Base-by-base conservation (phyloP, 2,329 filamentous ascomycete genomes). In the Aspergillus thermomutatus region DNA sequence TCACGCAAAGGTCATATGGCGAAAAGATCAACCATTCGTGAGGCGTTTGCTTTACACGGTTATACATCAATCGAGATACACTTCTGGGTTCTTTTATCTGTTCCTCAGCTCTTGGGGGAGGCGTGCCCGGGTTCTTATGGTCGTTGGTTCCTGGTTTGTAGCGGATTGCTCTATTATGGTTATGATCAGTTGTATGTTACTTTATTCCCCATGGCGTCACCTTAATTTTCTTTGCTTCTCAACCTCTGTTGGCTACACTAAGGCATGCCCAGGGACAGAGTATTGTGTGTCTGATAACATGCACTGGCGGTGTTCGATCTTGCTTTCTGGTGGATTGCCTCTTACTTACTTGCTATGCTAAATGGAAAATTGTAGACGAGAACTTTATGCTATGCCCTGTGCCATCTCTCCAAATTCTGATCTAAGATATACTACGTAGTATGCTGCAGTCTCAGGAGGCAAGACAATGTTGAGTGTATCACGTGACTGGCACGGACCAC, bases 51-150 rank as follows among this genome's bases (percentile, higher is more conserved):
- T 66, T 49, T 60, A 62, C 60, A 60, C 53, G 49, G 63, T 54
- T 64, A 64, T 63, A 67, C 58, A 68, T 54, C 56, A 55, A 62
- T 54, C 56, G 56, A 62, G 64, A 67, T 62, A 63, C 51, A 60
- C 57, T 61, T 61, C 57, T 59, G 60, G 57, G 48, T 21, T 46
- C 27, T 50, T 56, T 56, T 28, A 53, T 60, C 40, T 59, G 27
- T 59, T 58, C 43, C 53, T 50, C 48, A 49, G 49, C 49, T 46
- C 34, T 43, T 56, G 46, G 51, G 55, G 40, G 52, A 60, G 54
- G 52, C 56, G 54, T 55, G 58, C 61, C 45, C 49, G 57, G 58
- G 57, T 64, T 25, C 49, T 58, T 54, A 56, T 58, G 56, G 50
- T 47, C 34, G 23, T 26, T 45, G 19, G 40, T 47, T 40, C 23